Percentiles rank a stretch among this genome's conserved stretches.
These are phyloP conservation scores for Fraxinus americana DNA, from an alignment of 257 asterid genomes.

Conservation along the genomic window DNA sequence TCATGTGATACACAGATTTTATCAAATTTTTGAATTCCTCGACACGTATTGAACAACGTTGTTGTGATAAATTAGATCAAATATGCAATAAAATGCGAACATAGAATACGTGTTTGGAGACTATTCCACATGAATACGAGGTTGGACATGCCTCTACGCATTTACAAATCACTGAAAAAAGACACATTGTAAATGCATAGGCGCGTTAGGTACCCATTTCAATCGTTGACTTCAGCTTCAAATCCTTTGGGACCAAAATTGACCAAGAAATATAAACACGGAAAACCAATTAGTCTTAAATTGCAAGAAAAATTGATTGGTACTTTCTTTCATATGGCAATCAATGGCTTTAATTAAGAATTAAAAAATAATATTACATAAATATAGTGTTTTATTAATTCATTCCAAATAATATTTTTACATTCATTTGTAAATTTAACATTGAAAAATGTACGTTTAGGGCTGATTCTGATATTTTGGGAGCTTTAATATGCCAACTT, in stretches of 20 bases:
- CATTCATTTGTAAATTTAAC: too few relatives aligned
- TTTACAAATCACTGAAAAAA: neutral
- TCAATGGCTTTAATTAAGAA: neutral
- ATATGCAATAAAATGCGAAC: neutral
- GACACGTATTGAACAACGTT: too few relatives aligned
- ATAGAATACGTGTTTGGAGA: neutral
- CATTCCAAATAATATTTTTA: neutral
- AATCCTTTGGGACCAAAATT: neutral
- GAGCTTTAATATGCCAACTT: too few relatives aligned
- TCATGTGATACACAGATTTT: too few relatives aligned
- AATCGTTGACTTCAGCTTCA: neutral
- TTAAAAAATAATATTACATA: neutral
- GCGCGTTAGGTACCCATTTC: neutral
- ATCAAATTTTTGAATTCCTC: too few relatives aligned
- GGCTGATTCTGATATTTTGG: too few relatives aligned
- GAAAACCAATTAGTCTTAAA: neutral
- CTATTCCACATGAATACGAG: neutral
- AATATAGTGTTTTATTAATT: neutral
- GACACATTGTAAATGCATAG: neutral
- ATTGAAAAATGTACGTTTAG: too few relatives aligned
- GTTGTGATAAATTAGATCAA: too few relatives aligned
- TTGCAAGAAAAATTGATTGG: neutral
- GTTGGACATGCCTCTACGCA: neutral
- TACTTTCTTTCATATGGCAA: neutral
- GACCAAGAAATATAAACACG: neutral